Conservation (phyloP, 768 basidiomycete genomes). For the Arthromyces matolae region DNA sequence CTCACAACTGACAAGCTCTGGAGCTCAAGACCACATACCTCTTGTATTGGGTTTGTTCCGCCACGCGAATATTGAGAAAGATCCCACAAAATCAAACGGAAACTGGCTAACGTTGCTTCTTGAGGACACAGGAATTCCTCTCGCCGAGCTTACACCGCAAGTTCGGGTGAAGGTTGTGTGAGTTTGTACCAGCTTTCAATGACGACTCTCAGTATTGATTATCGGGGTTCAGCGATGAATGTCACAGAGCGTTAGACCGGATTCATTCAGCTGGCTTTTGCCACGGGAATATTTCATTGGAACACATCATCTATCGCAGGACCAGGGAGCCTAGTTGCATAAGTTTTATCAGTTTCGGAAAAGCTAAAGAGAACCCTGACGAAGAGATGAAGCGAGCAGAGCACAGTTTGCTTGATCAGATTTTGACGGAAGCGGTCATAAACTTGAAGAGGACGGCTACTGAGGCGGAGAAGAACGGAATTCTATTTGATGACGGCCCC, state of each 20-base stretch:
- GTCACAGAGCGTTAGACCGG: background rate
- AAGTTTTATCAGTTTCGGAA: background rate
- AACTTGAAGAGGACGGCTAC: no score
- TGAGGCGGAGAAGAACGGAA: no score
- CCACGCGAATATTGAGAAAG: background rate
- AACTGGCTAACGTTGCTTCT: background rate
- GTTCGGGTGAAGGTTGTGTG: no score
- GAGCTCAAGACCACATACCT: background rate
- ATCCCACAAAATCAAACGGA: background rate
- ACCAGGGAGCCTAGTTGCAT: background rate
- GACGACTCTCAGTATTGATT: background rate
- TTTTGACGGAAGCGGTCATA: background rate
- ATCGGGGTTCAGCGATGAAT: background rate
- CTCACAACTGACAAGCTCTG: background rate
- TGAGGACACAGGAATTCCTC: background rate
- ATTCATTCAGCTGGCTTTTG: slow-evolving; percentile 1
- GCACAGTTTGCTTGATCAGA: background rate
- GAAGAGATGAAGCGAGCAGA: background rate
- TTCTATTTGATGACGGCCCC: no score
- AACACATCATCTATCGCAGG: background rate
- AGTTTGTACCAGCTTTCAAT: background rate
- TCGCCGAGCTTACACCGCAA: background rate
- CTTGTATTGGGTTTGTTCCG: background rate
- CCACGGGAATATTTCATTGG: background rate
- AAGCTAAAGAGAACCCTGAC: background rate